Base-by-base conservation (phyloP, 257 asterid species). In the Solanum sejunctum region DNA sequence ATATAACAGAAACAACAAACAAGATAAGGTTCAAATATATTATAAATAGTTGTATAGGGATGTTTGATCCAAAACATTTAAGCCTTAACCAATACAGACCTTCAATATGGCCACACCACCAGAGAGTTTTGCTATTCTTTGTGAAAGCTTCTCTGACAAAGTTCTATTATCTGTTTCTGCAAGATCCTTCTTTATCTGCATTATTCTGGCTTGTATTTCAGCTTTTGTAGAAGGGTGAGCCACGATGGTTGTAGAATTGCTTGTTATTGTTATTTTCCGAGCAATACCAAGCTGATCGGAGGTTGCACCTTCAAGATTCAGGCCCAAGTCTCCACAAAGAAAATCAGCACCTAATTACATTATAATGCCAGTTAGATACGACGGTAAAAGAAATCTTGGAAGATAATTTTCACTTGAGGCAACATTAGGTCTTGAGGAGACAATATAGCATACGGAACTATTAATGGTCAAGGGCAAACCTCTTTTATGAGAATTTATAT, bases 241-340 rank as follows among this genome's bases (percentile, higher is more conserved):
- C 87, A 97, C 92, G 66, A 94, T 91, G 78, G 98, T 95, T 47
- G 98, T 94, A 66, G 88, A 90, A 52, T 86, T 92, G 88, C 92
- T 90, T 41, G 98, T 91, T 79, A 93, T 86, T 60, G 92, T 91
- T 87, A 95, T 91, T 91, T 92, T 94, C 85, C 84, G 94, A 60
- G 98, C 98, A 90, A 97, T 92, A 71, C 98, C 99, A 87, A 97
- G 99, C 95, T 97, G 99, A 91, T 97, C 99, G 52, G 98, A 97
- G 54, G 99, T 94, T 84, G 94, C 94, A 84, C 86, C 84, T 57
- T 91, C 95, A 87, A 97, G 96, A 80, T 91, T 88, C 89, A 94
- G 86, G 81, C 98, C 98, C 87, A 95, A 87, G 81, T 93, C 98
- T 87, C 98, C 98, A 86, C 91, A 92, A 82, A 97, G 90, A 92